Percentiles rank a stretch among this genome's conserved stretches.
phyloP scores from a whole-genome alignment of 352 stramenopile species.

The Hyaloperonospora arabidopsidis region DNA sequence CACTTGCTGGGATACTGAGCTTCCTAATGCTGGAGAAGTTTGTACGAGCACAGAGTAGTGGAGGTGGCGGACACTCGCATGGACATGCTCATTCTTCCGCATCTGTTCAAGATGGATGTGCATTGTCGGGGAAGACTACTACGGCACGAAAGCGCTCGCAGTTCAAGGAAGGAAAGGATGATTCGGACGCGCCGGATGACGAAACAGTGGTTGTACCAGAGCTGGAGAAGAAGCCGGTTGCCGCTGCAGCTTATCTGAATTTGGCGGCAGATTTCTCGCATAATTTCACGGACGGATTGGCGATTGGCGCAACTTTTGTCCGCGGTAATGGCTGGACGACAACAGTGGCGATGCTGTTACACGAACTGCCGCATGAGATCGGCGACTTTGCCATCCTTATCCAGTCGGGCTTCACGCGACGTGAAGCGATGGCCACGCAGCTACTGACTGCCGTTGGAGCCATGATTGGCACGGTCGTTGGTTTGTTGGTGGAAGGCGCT shows the following conservation, averaged over 20 bases:
- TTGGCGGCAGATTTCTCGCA: constrained; percentile 87
- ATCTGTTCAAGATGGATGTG: constrained; percentile 21
- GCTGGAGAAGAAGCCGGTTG: constrained; percentile 39
- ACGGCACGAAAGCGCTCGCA: constrained; percentile 31
- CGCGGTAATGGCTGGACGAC: constrained; percentile 74
- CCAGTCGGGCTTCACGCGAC: constrained; percentile 83
- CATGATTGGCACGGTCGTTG: constrained; percentile 84
- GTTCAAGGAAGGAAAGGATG: constrained; percentile 32
- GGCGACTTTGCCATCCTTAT: constrained; percentile 89
- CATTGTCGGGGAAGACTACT: constrained; percentile 8
- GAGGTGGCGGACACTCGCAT: constrained; percentile 33
- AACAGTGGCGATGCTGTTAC: constrained; percentile 82
- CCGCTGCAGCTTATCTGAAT: constrained; percentile 85
- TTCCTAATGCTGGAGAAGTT: constrained; percentile 83
- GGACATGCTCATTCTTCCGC: constrained; percentile 22
- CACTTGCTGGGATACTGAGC: constrained; percentile 57
- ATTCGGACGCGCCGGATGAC: constrained; percentile 16
- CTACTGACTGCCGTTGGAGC: constrained; percentile 87
- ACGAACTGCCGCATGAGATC: constrained; percentile 90
- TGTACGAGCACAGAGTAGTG: constrained; percentile 52
- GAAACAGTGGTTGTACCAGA: constrained; percentile 9
- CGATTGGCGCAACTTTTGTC: constrained; percentile 88
- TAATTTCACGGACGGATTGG: constrained; percentile 91
- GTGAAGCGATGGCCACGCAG: constrained; percentile 86
- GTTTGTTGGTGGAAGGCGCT: constrained; percentile 66